Base-by-base conservation (phyloP, 225 moss, liverwort and hornwort genomes). In the Anthoceros angustus region DNA sequence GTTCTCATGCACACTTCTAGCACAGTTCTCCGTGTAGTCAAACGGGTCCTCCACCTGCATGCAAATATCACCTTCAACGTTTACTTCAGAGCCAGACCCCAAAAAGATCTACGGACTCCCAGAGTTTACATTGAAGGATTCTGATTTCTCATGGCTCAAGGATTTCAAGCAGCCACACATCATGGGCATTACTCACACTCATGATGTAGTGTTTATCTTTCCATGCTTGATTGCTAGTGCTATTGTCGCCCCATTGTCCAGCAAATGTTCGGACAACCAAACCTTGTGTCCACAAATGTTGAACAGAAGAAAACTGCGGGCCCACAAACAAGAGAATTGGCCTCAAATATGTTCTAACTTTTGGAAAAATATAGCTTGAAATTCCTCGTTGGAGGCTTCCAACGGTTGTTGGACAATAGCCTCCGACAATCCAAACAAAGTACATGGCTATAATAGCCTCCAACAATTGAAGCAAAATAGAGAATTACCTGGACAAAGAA, bases 41-140 rank as follows among this genome's bases (percentile, higher is more conserved):
- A 79, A 79, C 38, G 79, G 79, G 40, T 79, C 79, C 63, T 79
- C 79, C 65, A 79, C 76, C 79, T 79, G 71, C 23, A 67, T 43
- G 40, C 42, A 25, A 42, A 64, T 15, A 25, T 26, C 43, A 14
- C 40, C 18, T 32, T 32, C 32, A 32, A 32, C 32, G 32, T 32
- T 1, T 1, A 32, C 32, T 32, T 32, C 32, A 32, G 32, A 32
- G 32, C 32, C 32, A 32, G 32, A 32, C 32, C 4, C 4, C 32
- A 32, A 7, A 4, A 25, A 48, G 43, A 42, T 8, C 6, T 10
- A 12, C 10, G 12, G 5, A 2, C n/a, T 45, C 38, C 18, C 42
- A 42, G 11, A 24, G 10, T 15, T 45, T n/a, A 23, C 38, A 64
- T 14, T 23, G 4, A 15, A 14, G 63, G 2, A 24, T 6, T 62